Percentiles rank a stretch among this genome's conserved stretches.
Conservation (phyloP, 345 rosid genomes). For the Pistacia atlantica region DNA sequence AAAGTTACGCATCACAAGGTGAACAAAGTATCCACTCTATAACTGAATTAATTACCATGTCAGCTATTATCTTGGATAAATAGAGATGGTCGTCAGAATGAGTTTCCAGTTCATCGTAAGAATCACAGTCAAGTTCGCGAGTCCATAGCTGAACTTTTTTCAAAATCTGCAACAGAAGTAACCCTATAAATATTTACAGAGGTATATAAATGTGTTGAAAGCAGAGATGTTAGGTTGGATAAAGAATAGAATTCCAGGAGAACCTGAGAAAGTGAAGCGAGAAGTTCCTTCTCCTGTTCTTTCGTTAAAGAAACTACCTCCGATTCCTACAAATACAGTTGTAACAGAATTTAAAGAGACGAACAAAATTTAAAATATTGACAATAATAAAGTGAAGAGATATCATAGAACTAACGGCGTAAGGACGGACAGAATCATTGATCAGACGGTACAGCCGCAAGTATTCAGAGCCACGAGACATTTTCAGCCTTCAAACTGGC, state of each 20-base stretch:
- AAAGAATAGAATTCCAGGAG: not conserved
- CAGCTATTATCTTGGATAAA: slow-evolving; percentile 41
- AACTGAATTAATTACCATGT: slow-evolving; percentile 44
- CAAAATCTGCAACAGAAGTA: slow-evolving; percentile 32
- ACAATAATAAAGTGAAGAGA: not conserved
- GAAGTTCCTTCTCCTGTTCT: slow-evolving; percentile 50
- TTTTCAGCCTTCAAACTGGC: slow-evolving; percentile 6
- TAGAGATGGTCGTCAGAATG: slow-evolving; percentile 20
- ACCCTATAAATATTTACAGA: not conserved
- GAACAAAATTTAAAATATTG: not conserved
- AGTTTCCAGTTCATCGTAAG: slow-evolving; percentile 18
- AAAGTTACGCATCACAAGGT: too few relatives aligned
- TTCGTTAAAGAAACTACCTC: slow-evolving; percentile 25
- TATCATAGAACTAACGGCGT: slow-evolving; percentile 32
- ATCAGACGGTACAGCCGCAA: slow-evolving; percentile 49
- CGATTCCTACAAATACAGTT: slow-evolving; percentile 31
- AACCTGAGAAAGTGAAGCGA: slow-evolving; percentile 65
- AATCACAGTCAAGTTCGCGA: slow-evolving; percentile 29
- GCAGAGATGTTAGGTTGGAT: not conserved
- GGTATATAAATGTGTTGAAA: not conserved
- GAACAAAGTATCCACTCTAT: too few relatives aligned
- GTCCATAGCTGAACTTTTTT: slow-evolving; percentile 53
- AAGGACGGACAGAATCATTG: slow-evolving; percentile 37
- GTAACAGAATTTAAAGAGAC: not conserved
- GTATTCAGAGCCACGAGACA: slow-evolving; percentile 32